These are phyloP conservation scores for Aleurites moluccanus DNA, from an alignment of 441 rosid species.

Conservation along the genomic window DNA sequence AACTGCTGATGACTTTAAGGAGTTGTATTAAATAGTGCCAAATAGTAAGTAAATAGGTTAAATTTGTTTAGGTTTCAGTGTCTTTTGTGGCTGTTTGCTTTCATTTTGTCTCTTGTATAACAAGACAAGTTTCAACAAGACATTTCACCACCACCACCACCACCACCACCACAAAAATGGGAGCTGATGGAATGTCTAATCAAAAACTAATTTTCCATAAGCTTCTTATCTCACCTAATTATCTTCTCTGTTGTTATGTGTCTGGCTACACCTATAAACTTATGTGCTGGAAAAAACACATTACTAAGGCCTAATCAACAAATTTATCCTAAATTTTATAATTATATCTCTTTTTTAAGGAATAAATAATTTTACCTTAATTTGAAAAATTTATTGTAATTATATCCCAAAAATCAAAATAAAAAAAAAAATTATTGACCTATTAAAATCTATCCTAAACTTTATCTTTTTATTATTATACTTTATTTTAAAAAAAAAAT, in stretches of 20 bases:
- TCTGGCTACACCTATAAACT: neutral
- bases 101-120: neutral
- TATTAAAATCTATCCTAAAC: no score
- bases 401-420: no score
- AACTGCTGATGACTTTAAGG: neutral
- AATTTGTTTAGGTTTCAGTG: conserved; percentile 3
- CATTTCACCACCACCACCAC: neutral
- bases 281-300: neutral
- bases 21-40: neutral
- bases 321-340: no score
- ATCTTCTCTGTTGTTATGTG: neutral
- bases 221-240: neutral
- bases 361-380: no score
- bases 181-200: conserved; percentile 15
- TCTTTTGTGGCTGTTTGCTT: neutral
- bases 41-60: neutral
- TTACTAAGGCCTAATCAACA: neutral
- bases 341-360: no score
- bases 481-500: no score
- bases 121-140: conserved; percentile 1
- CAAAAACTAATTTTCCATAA: neutral
- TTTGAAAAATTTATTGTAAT: no score
- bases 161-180: neutral
- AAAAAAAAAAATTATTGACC: no score
- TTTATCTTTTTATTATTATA: no score